Conservation (phyloP, 257 asterid genomes). For the Solanum infundibuliforme region DNA sequence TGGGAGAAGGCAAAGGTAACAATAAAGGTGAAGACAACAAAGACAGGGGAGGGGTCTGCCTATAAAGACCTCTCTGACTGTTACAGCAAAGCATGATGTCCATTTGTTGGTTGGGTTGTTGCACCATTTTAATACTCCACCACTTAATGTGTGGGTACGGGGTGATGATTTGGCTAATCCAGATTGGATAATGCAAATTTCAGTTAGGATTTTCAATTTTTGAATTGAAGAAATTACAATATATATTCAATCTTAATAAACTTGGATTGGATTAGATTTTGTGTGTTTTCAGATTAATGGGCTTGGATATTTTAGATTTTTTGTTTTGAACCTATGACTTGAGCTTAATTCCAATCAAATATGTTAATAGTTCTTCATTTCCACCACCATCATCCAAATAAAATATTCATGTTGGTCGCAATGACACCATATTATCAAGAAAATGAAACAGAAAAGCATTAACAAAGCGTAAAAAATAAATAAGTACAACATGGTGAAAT, state of each 20-base stretch:
- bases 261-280: not conserved
- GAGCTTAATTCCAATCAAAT: not conserved
- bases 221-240: constrained; percentile 5
- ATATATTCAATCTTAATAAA: constrained; percentile 27
- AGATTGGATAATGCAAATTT: not conserved
- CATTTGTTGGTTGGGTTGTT: not conserved
- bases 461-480: not conserved
- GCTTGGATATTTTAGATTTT: not conserved
- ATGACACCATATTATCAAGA: not conserved
- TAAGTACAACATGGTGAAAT: not conserved
- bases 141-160: not conserved
- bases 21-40: not conserved
- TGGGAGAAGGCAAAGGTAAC: not conserved
- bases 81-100: not conserved
- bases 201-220: not conserved
- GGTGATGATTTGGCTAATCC: not conserved
- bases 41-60: not conserved
- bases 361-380: no score
- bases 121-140: not conserved
- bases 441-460: constrained; percentile 16
- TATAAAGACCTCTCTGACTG: not conserved
- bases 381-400: not conserved
- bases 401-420: not conserved
- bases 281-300: not conserved
- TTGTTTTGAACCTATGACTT: not conserved